phyloP scores from a whole-genome alignment of 805 yeast genomes.

The Wickerhamiella shivajii region DNA sequence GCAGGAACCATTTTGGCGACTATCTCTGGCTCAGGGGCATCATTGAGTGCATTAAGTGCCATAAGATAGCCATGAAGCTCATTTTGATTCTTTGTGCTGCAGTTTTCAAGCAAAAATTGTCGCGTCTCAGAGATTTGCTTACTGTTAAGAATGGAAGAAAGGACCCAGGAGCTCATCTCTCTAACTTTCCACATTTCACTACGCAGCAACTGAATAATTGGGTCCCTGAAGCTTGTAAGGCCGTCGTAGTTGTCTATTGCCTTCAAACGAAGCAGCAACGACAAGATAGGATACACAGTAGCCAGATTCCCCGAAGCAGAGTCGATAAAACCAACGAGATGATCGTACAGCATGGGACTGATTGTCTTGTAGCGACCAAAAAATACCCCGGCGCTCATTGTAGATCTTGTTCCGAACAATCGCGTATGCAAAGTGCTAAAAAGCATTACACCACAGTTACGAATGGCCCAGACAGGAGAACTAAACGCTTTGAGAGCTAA shows the following conservation, averaged over 20 bases:
- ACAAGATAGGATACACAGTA: conserved; percentile 58
- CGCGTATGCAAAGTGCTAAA: conserved; percentile 73
- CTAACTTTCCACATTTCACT: conserved; percentile 67
- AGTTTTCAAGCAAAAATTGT: conserved; percentile 16
- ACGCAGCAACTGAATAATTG: conserved; percentile 35
- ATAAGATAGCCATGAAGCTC: conserved; percentile 8
- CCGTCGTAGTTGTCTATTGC: conserved; percentile 42
- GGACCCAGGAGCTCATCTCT: conserved; percentile 67
- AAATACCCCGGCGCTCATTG: conserved; percentile 46
- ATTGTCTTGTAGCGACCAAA: conserved; percentile 50
- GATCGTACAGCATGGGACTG: conserved; percentile 30
- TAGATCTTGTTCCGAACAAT: conserved; percentile 41
- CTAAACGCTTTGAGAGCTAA: conserved; percentile 50
- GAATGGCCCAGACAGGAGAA: conserved; percentile 63
- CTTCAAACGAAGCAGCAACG: conserved; percentile 55
- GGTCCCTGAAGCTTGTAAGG: conserved; percentile 36
- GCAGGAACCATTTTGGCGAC: conserved; percentile 6
- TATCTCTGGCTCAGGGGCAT: not conserved
- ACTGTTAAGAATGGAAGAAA: conserved; percentile 33
- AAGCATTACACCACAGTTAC: conserved; percentile 89
- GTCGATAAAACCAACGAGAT: conserved; percentile 23
- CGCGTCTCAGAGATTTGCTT: conserved; percentile 22
- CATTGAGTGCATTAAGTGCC: conserved; percentile 5
- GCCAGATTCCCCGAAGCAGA: conserved; percentile 26
- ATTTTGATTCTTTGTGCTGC: conserved; percentile 4